Conservation (phyloP, 768 basidiomycete genomes). For the Suillus fuscotomentosus region DNA sequence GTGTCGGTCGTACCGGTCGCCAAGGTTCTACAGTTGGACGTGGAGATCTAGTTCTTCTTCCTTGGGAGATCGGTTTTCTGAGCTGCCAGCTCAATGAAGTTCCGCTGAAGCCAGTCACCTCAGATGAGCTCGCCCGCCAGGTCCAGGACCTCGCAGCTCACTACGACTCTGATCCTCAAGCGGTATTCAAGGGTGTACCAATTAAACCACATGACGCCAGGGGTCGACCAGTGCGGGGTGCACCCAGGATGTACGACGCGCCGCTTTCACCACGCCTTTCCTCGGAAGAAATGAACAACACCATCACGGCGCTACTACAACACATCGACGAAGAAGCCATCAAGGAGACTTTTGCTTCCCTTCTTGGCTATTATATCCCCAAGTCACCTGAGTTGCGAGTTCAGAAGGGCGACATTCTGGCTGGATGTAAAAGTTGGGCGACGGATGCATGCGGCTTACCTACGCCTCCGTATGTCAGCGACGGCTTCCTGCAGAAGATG, state of each 20-base stretch:
- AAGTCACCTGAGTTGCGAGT: slow-evolving; percentile 48
- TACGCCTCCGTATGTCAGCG: slow-evolving; percentile 50
- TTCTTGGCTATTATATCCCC: slow-evolving; percentile 71
- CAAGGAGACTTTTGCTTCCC: slow-evolving; percentile 58
- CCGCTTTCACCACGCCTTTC: slow-evolving; percentile 12
- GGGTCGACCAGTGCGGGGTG: slow-evolving; percentile 5
- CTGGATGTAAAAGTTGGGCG: slow-evolving; percentile 64
- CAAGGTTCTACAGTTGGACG: slow-evolving; percentile 55
- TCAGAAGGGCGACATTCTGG: slow-evolving; percentile 42
- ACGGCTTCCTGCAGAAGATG: slow-evolving; percentile 42
- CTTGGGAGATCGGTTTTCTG: slow-evolving; percentile 76
- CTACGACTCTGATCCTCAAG: slow-evolving; percentile 44
- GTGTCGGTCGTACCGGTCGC: slow-evolving; percentile 84
- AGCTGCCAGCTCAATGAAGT: slow-evolving; percentile 60
- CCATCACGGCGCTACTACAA: slow-evolving; percentile 29
- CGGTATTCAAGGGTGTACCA: slow-evolving; percentile 27
- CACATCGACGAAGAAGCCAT: slow-evolving; percentile 50
- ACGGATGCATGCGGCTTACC: slow-evolving; percentile 51
- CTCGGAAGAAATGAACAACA: slow-evolving; percentile 27
- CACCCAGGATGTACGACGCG: slow-evolving; percentile 12
- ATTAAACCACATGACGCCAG: neutral
- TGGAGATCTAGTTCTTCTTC: slow-evolving; percentile 77
- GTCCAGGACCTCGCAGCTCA: slow-evolving; percentile 44
- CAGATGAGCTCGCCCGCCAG: slow-evolving; percentile 45
- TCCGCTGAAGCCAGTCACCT: slow-evolving; percentile 62